Base-by-base conservation (phyloP, 73 alveolate genomes). In the Paramecium sexaurelia region DNA sequence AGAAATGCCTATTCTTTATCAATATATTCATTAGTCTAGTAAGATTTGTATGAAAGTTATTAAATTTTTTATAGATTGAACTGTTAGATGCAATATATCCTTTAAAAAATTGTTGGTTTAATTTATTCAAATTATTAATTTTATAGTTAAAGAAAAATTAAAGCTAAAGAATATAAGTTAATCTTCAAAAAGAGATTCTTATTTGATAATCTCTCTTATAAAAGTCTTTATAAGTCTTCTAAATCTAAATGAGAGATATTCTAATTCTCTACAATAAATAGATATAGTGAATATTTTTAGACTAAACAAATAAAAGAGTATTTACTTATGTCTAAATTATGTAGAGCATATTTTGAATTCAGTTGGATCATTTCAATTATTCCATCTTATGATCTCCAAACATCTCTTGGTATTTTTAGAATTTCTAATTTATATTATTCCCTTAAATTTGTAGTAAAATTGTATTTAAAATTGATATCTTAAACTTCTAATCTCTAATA, bases 371-470 rank as follows among this genome's bases (percentile, higher is more conserved):
- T 61, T 13, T 61, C 20, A 26, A 29, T 61, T 2, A 61, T 61
- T 3, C 83, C 83, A 26, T 61, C 83, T 6, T 61, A 61, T 26
- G 83, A 29, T 61, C 83, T 61, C 83, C 83, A 61, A 61, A 61
- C 26, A 29, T 26, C 43, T 61, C 43, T 19, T 1, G 83, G 47
- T 10, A 61, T 61, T 61, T 61, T 61, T 3, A 61, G 83, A 10
- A 61, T 61, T 6, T 61, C 83, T 13, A 61, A 61, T 61, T 61
- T 61, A 61, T 10, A 61, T 32, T 61, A 26, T 61, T 61, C 83
- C 47, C 83, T 61, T 32, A 22, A 29, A 29, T 61, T 45, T 26
- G 83, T 61, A 13, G 83, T 29, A 61, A 61, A 61, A 61, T 61
- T 61, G 26, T 61, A 61, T 32, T 61, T 61, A 32, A 61, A 61